Conservation (phyloP, 495 filamentous ascomycete species). For the Hypoxylon trugodes region DNA sequence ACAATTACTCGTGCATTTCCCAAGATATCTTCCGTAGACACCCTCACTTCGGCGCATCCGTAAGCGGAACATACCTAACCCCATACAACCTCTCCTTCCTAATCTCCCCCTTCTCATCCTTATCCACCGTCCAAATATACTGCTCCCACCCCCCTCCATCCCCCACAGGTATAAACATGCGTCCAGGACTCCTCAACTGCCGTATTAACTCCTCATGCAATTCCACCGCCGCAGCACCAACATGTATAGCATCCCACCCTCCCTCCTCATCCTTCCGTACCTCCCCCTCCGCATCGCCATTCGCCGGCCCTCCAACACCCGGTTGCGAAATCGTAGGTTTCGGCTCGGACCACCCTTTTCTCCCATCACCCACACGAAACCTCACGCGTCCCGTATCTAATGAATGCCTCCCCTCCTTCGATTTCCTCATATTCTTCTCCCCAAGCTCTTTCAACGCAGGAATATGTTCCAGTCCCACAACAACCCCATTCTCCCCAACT, state of each 20-base stretch:
- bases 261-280: conserved; percentile 50
- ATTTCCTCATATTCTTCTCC: conserved; percentile 76
- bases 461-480: conserved; percentile 94
- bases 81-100: conserved; percentile 78
- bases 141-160: conserved; percentile 62
- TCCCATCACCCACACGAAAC: conserved; percentile 84
- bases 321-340: conserved; percentile 41
- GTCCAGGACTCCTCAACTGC: conserved; percentile 81
- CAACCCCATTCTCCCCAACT: conserved; percentile 66
- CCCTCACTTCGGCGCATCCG: conserved; percentile 70
- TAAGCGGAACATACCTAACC: conserved; percentile 93
- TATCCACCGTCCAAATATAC: conserved; percentile 91
- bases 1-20: no score
- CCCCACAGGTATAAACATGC: conserved; percentile 89
- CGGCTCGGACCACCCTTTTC: conserved; percentile 71
- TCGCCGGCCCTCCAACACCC: conserved; percentile 29
- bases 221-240: conserved; percentile 83
- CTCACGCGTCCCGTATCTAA: conserved; percentile 68
- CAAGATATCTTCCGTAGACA: background rate
- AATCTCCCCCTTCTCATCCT: conserved; percentile 79
- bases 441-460: conserved; percentile 76
- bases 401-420: conserved; percentile 67
- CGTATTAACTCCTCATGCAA: conserved; percentile 77
- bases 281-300: conserved; percentile 43
- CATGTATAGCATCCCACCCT: conserved; percentile 89